phyloP scores from a whole-genome alignment of 2,329 filamentous ascomycete genomes.

The Trichoderma pleuroti region DNA sequence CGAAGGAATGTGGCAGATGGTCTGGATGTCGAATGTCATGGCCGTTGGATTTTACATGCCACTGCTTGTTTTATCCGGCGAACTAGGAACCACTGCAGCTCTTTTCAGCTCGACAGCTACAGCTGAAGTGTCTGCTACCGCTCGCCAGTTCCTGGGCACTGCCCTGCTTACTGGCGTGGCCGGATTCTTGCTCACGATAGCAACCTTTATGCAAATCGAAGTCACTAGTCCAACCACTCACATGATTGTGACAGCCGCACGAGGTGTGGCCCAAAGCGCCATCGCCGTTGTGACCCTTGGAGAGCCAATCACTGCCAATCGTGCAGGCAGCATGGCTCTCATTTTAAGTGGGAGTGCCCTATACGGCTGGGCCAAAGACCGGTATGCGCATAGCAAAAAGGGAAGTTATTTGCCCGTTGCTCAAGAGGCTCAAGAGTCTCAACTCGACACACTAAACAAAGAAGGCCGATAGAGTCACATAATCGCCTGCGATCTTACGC shows the following conservation, averaged over 20 bases:
- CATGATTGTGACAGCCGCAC: constrained; percentile 15
- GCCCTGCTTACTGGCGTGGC: constrained; percentile 7
- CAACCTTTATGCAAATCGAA: constrained; percentile 12
- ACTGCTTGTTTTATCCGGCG: not conserved
- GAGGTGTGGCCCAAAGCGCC: constrained; percentile 7
- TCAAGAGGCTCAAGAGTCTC: constrained; percentile 1
- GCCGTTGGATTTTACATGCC: constrained; percentile 1
- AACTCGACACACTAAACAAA: not conserved
- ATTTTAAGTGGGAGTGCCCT: constrained; percentile 7
- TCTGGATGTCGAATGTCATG: constrained; percentile 17
- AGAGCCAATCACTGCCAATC: constrained; percentile 5
- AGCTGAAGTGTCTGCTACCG: not conserved
- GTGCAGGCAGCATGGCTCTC: constrained; percentile 12
- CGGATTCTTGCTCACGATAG: constrained; percentile 10
- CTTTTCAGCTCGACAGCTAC: not conserved
- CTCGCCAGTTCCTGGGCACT: constrained; percentile 3
- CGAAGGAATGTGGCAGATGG: constrained; percentile 16
- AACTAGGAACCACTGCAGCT: not conserved
- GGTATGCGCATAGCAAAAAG: constrained; percentile 8
- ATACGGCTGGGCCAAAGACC: constrained; percentile 11
- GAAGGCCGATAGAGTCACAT: not conserved
- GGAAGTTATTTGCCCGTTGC: constrained; percentile 8
- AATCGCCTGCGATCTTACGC: not conserved
- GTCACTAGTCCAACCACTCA: constrained; percentile 14
- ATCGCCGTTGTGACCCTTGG: not conserved